These are phyloP conservation scores for Stemphylium beticola DNA, from an alignment of 2,329 filamentous ascomycete species.

Conservation along the genomic window DNA sequence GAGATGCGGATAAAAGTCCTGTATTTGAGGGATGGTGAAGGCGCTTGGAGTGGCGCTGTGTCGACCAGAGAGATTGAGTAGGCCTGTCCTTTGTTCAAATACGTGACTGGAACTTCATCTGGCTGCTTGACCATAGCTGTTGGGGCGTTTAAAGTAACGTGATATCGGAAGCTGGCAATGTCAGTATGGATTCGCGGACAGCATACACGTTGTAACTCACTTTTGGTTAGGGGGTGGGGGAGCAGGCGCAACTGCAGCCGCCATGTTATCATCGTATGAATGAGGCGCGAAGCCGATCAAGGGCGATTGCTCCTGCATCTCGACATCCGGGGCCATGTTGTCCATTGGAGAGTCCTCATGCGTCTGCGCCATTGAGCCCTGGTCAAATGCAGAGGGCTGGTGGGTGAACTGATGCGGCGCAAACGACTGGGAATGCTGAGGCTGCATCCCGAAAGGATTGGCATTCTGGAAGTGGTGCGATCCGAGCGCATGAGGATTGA, in stretches of 20 bases:
- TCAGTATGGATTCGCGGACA: constrained; percentile 26
- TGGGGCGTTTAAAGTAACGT: constrained; percentile 87
- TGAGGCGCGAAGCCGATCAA: constrained; percentile 64
- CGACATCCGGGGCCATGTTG: constrained; percentile 60
- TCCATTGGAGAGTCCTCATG: constrained; percentile 71
- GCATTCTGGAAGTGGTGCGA: constrained; percentile 64
- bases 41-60: constrained; percentile 65
- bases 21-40: constrained; percentile 71
- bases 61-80: constrained; percentile 88
- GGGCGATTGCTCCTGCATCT: constrained; percentile 67
- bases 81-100: constrained; percentile 95
- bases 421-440: constrained; percentile 60
- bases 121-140: constrained; percentile 93
- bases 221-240: constrained; percentile 52
- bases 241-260: constrained; percentile 43
- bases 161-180: constrained; percentile 76
- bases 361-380: constrained; percentile 68
- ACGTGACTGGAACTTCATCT: constrained; percentile 95
- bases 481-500: constrained; percentile 58
- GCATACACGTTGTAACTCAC: constrained; percentile 42
- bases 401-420: constrained; percentile 82
- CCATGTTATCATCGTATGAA: constrained; percentile 56
- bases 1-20: constrained; percentile 93
- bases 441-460: constrained; percentile 71
- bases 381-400: constrained; percentile 78